Base-by-base conservation (phyloP, 1,139 yeast genomes). In the Nematodospora anomalae region DNA sequence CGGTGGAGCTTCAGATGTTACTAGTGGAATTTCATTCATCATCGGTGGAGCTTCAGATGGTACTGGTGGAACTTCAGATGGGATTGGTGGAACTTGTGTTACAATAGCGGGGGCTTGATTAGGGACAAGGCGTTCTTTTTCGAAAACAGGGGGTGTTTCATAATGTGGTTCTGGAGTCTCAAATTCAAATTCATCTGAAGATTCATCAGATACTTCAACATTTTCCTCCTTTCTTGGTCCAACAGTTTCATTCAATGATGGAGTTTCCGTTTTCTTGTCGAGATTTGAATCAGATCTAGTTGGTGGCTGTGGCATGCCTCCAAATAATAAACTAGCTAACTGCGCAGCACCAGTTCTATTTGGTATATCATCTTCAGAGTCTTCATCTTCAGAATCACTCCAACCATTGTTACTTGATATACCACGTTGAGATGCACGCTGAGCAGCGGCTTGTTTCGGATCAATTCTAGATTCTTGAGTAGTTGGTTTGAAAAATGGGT, bases 341-440 rank as follows among this genome's bases (percentile, higher is more conserved):
- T 76, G 74, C 2, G 83, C 79, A 10, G 86, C 83, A 28, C 81
- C 80, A 1, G 75, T 71, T 32, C 75, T 65, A 40, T 72, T 68
- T 2, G 73, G 74, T 4, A 51, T 58, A 29, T 67, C 74, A 22
- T 71, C 79, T 16, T 75, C 81, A 15, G 63, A 63, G 2, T 62
- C 65, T 46, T 76, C 79, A 2, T 73, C 79, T 30, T 78, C 86
- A 5, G 73, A 75, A 50, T 77, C 79, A 42, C 79, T 79, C 84
- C 85, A 79, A 45, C 75, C 83, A 37, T 70, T 74, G 32, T 55
- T 62, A 37, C 61, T 76, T 2, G 60, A 55, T 32, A 72, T 53
- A 3, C 88, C 87, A 54, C 85, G 66, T 56, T 81, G 88, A 5
- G 82, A 71, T 14, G 71, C 77, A 53, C 88, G 67, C 56, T 81